Conservation (phyloP, 2,329 filamentous ascomycete genomes). For the Ciborinia camelliae region DNA sequence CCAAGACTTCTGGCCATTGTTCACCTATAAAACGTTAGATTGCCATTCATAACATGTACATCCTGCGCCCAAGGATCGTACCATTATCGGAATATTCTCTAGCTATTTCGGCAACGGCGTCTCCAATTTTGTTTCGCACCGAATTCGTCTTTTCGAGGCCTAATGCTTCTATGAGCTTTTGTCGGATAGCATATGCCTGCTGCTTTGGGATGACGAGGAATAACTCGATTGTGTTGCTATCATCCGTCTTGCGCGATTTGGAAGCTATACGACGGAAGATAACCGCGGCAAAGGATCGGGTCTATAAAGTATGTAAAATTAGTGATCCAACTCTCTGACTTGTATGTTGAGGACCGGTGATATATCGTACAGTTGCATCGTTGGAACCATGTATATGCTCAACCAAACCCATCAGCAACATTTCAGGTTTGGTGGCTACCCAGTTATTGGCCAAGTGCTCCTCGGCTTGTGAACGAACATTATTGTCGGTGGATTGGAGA, state of each 20-base stretch:
- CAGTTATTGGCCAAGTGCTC: slow-evolving; percentile 89
- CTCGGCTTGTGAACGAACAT: slow-evolving; percentile 78
- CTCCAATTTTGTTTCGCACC: slow-evolving; percentile 92
- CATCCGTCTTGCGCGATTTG: slow-evolving; percentile 75
- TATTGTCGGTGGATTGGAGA: slow-evolving; percentile 87
- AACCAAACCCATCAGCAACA: slow-evolving; percentile 87
- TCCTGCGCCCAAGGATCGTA: slow-evolving; percentile 45
- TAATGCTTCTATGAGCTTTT: slow-evolving; percentile 77
- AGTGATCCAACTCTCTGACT: neutral
- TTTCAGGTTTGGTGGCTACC: slow-evolving; percentile 75
- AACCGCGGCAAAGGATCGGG: slow-evolving; percentile 86
- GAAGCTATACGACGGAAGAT: slow-evolving; percentile 92
- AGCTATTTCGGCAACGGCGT: slow-evolving; percentile 94
- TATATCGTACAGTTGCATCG: slow-evolving; percentile 35
- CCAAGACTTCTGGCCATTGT: slow-evolving; percentile 85
- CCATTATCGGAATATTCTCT: slow-evolving; percentile 91
- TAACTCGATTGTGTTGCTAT: slow-evolving; percentile 72
- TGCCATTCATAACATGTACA: neutral
- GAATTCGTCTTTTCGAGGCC: slow-evolving; percentile 67
- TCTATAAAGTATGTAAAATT: slow-evolving; percentile 48
- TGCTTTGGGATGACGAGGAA: slow-evolving; percentile 76
- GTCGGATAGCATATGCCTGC: slow-evolving; percentile 73
- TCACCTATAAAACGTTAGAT: slow-evolving; percentile 54
- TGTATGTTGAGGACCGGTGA: no score
- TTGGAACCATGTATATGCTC: slow-evolving; percentile 84